Evolutionary conservation across 768 basidiomycete genomes (phyloP).

Genomic region (Hirschioporus abietinus): DNA sequence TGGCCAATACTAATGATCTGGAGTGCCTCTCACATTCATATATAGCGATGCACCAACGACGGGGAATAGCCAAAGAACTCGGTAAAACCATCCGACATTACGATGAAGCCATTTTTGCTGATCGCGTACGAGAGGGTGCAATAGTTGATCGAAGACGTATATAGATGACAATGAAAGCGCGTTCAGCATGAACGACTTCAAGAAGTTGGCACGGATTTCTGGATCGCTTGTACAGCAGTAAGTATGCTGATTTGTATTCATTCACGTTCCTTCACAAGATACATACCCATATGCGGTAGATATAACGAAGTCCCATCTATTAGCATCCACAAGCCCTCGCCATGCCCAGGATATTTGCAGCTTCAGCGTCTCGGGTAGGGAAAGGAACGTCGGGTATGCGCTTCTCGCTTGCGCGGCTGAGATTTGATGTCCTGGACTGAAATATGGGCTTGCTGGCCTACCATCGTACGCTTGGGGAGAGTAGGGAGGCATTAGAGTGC

Average conservation of each 20-base stretch:
- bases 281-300: constrained; percentile 52
- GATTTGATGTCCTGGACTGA: neutral
- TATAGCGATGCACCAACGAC: constrained; percentile 73
- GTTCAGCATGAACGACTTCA: constrained; percentile 75
- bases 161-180: constrained; percentile 64
- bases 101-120: constrained; percentile 63
- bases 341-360: constrained; percentile 58
- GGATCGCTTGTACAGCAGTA: constrained; percentile 46
- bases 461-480: neutral
- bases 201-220: constrained; percentile 67
- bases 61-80: constrained; percentile 73
- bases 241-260: neutral
- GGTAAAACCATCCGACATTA: constrained; percentile 74
- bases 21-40: constrained; percentile 61
- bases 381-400: constrained; percentile 65
- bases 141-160: constrained; percentile 67
- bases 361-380: constrained; percentile 51
- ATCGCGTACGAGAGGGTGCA: constrained; percentile 61
- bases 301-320: constrained; percentile 64
- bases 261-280: neutral
- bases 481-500: neutral
- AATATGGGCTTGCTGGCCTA: neutral
- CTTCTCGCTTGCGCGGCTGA: constrained; percentile 14
- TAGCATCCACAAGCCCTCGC: constrained; percentile 63
- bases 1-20: neutral